Conservation (phyloP, 2,329 filamentous ascomycete genomes). For the Stachybotrys echinatus region DNA sequence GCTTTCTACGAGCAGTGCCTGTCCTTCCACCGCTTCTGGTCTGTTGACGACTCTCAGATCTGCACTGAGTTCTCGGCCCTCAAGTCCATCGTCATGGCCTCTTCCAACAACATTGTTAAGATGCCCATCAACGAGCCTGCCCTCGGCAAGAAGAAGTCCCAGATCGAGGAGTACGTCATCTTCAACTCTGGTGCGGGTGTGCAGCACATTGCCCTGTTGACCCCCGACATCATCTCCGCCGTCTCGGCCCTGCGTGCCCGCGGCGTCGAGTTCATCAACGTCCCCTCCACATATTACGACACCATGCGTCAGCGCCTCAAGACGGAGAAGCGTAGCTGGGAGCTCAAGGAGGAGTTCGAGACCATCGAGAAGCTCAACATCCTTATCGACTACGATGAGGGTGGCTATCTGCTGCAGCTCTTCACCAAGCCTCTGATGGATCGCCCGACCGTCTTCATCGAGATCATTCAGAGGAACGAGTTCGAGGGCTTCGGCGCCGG, state of each 20-base stretch:
- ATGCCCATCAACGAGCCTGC: conserved; percentile 99
- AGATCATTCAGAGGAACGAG: conserved; percentile 89
- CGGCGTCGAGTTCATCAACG: conserved; percentile 88
- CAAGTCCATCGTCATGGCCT: conserved; percentile 86
- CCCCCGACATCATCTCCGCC: conserved; percentile 69
- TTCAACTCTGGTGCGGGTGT: conserved; percentile 89
- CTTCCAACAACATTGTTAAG: conserved; percentile 79
- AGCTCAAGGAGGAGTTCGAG: conserved; percentile 74
- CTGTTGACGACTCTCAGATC: conserved; percentile 88
- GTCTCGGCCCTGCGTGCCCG: conserved; percentile 77
- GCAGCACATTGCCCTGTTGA: conserved; percentile 88
- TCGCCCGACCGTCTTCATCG: conserved; percentile 89
- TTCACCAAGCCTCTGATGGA: conserved; percentile 90
- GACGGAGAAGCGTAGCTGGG: conserved; percentile 53
- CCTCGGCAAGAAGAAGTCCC: conserved; percentile 79
- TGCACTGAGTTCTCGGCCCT: conserved; percentile 89
- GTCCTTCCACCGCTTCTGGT: conserved; percentile 96
- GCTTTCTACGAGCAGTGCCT: conserved; percentile 81
- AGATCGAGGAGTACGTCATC: conserved; percentile 90
- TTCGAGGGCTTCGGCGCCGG: conserved; percentile 92
- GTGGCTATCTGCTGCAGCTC: conserved; percentile 72
- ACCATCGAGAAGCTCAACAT: conserved; percentile 75
- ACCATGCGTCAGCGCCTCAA: conserved; percentile 70
- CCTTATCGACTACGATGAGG: conserved; percentile 91
- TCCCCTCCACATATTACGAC: conserved; percentile 82